Conservation (phyloP, 768 basidiomycete genomes). For the Infundibulicybe gibba region DNA sequence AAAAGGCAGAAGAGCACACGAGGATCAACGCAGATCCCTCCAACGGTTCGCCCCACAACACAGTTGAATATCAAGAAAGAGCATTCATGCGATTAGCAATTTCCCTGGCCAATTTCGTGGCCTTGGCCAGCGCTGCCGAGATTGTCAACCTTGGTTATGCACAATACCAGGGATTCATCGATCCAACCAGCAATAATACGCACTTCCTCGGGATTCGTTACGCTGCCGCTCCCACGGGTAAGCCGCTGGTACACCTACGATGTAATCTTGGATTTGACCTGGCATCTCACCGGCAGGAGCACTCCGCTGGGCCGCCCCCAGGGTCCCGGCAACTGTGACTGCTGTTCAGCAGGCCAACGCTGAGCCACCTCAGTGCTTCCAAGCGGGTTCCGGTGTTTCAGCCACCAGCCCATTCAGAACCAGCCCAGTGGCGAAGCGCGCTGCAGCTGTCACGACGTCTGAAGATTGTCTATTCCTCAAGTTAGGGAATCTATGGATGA, state of each 20-base stretch:
- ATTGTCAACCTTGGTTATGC: slow-evolving; percentile 37
- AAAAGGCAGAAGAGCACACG: no score
- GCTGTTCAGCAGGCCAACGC: slow-evolving; percentile 24
- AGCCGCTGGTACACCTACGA: neutral
- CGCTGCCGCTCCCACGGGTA: slow-evolving; percentile 43
- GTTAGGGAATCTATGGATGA: slow-evolving; percentile 8
- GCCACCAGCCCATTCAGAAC: slow-evolving; percentile 23
- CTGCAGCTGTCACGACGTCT: slow-evolving; percentile 3
- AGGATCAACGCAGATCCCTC: no score
- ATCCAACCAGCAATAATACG: slow-evolving; percentile 24
- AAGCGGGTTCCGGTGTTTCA: slow-evolving; percentile 18
- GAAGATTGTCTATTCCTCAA: slow-evolving; percentile 38
- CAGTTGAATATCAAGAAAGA: no score
- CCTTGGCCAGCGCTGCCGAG: neutral
- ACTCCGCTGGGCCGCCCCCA: slow-evolving; percentile 29
- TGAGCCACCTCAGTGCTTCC: slow-evolving; percentile 23
- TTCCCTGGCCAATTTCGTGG: neutral
- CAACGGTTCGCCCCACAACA: no score
- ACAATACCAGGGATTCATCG: slow-evolving; percentile 31
- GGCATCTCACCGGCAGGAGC: slow-evolving; percentile 14
- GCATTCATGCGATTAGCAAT: neutral
- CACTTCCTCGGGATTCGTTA: slow-evolving; percentile 40
- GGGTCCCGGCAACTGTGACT: slow-evolving; percentile 15
- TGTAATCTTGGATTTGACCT: neutral
- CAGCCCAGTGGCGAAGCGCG: neutral